These are phyloP conservation scores for Papiliotrema laurentii DNA, from an alignment of 1,284 basidiomycete species.

Conservation along the genomic window DNA sequence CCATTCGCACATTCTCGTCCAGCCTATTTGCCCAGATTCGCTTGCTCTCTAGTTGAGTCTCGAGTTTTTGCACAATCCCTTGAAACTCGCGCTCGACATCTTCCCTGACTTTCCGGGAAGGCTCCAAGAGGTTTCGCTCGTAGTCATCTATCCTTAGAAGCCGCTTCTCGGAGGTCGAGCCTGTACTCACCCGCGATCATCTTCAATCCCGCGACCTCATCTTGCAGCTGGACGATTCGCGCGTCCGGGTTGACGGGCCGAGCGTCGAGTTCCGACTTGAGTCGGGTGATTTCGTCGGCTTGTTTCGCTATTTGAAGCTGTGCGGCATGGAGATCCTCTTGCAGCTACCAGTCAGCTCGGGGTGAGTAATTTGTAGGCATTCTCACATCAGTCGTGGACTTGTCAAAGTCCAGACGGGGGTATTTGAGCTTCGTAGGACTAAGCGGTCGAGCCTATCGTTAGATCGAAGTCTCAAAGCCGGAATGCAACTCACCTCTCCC, in stretches of 20 bases:
- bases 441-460: constrained; percentile 58
- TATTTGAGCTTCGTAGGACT: constrained; percentile 68
- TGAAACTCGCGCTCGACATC: constrained; percentile 77
- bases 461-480: not conserved
- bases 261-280: constrained; percentile 50
- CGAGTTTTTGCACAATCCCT: constrained; percentile 59
- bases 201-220: constrained; percentile 39
- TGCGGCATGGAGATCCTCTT: constrained; percentile 75
- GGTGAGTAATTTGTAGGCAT: not conserved
- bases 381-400: constrained; percentile 70
- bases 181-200: constrained; percentile 43
- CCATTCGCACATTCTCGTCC: constrained; percentile 39
- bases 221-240: constrained; percentile 41
- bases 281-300: constrained; percentile 61
- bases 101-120: constrained; percentile 65
- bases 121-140: constrained; percentile 58
- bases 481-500: constrained; percentile 11
- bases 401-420: constrained; percentile 62
- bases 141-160: constrained; percentile 33
- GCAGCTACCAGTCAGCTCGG: constrained; percentile 55
- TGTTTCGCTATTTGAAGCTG: constrained; percentile 70
- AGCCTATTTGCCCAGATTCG: constrained; percentile 41
- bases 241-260: constrained; percentile 37
- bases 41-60: constrained; percentile 54
- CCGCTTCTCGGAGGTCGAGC: not conserved